Percentiles rank a stretch among this genome's conserved stretches.
Conservation (phyloP, 352 stramenopile species). For the Thalassiosira sp. region DNA sequence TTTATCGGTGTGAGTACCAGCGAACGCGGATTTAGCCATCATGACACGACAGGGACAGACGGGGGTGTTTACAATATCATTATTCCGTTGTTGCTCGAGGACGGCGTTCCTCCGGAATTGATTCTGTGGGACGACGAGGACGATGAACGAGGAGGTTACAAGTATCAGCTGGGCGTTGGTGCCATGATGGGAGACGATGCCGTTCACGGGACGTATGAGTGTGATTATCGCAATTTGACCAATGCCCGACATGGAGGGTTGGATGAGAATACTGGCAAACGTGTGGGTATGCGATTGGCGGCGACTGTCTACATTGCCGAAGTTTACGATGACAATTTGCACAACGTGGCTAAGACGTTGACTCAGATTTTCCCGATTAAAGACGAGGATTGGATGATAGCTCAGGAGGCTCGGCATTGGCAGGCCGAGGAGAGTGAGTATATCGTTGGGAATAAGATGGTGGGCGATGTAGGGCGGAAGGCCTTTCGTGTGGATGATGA, state of each 20-base stretch:
- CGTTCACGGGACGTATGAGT: constrained; percentile 43
- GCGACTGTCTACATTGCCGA: constrained; percentile 69
- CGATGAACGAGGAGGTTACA: constrained; percentile 17
- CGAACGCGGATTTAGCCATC: constrained; percentile 29
- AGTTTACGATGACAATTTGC: constrained; percentile 48
- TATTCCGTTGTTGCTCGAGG: constrained; percentile 57
- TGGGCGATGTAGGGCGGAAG: constrained; percentile 20
- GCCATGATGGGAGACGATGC: constrained; percentile 57
- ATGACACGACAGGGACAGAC: constrained; percentile 30
- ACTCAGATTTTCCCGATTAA: constrained; percentile 57
- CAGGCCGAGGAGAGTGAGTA: constrained; percentile 8
- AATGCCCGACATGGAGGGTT: constrained; percentile 9
- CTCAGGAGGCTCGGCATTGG: constrained; percentile 59
- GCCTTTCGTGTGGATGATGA: constrained; percentile 31
- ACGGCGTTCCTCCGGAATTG: constrained; percentile 41
- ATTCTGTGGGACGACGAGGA: constrained; percentile 23
- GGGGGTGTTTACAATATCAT: constrained; percentile 57
- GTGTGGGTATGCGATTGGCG: constrained; percentile 53
- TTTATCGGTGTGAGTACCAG: constrained; percentile 48
- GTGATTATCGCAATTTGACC: constrained; percentile 41
- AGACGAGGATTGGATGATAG: constrained; percentile 43
- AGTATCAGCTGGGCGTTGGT: constrained; percentile 46
- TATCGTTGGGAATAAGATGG: not conserved
- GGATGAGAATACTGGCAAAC: not conserved
- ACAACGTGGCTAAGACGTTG: constrained; percentile 39